phyloP scores from a whole-genome alignment of 2,329 filamentous ascomycete species.

The Trichoderma lentiforme region DNA sequence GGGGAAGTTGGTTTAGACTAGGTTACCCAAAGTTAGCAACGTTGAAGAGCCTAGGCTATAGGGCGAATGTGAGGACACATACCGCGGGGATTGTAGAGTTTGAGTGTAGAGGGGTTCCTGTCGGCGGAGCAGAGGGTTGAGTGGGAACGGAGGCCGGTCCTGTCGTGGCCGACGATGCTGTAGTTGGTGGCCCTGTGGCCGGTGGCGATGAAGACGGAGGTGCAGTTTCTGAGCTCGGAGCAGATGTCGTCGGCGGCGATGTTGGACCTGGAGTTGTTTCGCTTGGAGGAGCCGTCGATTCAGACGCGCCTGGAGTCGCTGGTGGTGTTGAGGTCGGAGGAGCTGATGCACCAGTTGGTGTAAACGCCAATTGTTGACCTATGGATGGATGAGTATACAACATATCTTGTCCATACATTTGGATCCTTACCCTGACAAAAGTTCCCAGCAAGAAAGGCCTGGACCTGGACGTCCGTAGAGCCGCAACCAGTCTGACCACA shows the following conservation, averaged over 20 bases:
- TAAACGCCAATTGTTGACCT: conserved; percentile 13
- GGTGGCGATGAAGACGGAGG: conserved; percentile 2
- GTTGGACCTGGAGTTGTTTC: background rate
- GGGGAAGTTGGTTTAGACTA: background rate
- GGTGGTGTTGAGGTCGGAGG: background rate
- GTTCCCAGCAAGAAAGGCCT: conserved; percentile 24
- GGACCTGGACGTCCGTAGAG: conserved; percentile 30
- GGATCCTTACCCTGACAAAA: conserved; percentile 25
- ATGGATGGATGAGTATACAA: background rate
- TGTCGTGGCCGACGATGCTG: conserved; percentile 3
- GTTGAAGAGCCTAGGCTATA: background rate
- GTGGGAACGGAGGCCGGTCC: background rate
- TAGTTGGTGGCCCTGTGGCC: background rate
- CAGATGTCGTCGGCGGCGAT: background rate
- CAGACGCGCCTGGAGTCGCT: background rate
- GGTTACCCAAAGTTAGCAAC: background rate
- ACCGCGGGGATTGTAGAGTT: conserved; percentile 8
- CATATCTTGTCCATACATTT: background rate
- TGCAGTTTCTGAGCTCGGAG: background rate
- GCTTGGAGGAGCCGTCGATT: background rate
- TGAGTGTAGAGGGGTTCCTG: conserved; percentile 12
- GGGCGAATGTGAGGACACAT: background rate
- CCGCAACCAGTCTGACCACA: conserved; percentile 32
- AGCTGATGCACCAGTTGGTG: background rate
- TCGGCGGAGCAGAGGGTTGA: conserved; percentile 7